Conservation (phyloP, 169 alveolate species). For the Cryptosporidium xiaoi region DNA sequence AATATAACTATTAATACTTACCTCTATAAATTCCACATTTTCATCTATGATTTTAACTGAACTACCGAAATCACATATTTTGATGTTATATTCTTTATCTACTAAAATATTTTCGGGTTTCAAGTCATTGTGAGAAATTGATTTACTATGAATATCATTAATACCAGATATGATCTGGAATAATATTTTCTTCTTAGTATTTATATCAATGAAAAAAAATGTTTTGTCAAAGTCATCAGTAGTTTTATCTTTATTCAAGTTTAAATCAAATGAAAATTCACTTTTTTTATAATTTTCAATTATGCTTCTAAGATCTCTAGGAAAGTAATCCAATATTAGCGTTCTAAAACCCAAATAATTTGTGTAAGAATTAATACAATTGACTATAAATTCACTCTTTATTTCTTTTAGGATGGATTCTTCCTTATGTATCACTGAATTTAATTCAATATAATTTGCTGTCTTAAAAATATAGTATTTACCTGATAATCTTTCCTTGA, state of each 20-base stretch:
- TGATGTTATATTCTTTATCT: not conserved
- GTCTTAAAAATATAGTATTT: not conserved
- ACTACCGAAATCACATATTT: constrained; percentile 71
- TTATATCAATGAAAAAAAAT: no score
- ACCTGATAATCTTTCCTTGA: constrained; percentile 17
- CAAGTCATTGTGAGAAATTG: constrained; percentile 37
- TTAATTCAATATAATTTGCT: constrained; percentile 21
- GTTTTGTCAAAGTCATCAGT: no score
- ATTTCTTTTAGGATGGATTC: not conserved
- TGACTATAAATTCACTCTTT: not conserved
- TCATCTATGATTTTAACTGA: constrained; percentile 12
- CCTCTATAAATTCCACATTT: constrained; percentile 2
- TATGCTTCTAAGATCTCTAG: constrained; percentile 35
- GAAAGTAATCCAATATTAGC: constrained; percentile 28
- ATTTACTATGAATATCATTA: constrained; percentile 6
- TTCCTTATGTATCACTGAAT: constrained; percentile 11
- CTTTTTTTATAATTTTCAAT: not conserved
- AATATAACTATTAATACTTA: not conserved
- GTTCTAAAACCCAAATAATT: constrained; percentile 14
- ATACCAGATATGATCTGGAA: constrained; percentile 33
- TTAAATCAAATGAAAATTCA: not conserved
- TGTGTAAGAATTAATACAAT: constrained; percentile 4
- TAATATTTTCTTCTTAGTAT: not conserved
- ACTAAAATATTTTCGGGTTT: constrained; percentile 64
- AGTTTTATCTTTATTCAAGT: no score